Evolutionary conservation across 2,329 filamentous ascomycete species (phyloP).

Genomic region (Colletotrichum tropicicola): DNA sequence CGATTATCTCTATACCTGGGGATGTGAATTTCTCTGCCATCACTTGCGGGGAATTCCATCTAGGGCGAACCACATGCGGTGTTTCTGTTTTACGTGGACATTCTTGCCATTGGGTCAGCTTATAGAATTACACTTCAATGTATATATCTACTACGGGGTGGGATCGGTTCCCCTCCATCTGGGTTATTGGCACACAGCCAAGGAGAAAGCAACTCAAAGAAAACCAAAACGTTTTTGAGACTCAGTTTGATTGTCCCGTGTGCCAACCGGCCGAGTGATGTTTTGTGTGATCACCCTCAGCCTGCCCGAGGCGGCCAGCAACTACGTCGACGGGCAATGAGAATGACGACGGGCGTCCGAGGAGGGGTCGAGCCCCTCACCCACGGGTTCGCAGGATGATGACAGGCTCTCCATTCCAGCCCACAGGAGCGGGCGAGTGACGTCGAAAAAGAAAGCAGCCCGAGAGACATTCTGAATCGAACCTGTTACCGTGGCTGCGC

Average conservation of each 20-base stretch:
- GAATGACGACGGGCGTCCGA: background rate
- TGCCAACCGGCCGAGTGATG: background rate
- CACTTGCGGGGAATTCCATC: background rate
- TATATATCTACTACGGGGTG: slow-evolving; percentile 21
- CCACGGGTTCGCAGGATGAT: background rate
- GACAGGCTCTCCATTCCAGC: background rate
- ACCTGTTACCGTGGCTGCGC: slow-evolving; percentile 1
- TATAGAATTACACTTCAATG: slow-evolving; percentile 26
- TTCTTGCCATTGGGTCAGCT: background rate
- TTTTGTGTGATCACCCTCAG: background rate
- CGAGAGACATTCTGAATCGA: background rate
- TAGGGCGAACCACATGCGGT: slow-evolving; percentile 5
- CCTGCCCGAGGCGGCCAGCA: background rate
- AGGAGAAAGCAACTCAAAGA: background rate
- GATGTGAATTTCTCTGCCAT: background rate
- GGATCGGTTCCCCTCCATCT: background rate
- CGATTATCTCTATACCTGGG: slow-evolving; percentile 26
- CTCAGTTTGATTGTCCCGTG: background rate
- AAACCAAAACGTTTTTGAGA: background rate
- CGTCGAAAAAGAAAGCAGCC: background rate
- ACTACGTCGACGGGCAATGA: background rate
- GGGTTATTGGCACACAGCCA: background rate
- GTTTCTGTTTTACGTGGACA: slow-evolving; percentile 21
- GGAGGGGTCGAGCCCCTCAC: background rate
- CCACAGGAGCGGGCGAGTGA: background rate